phyloP scores from a whole-genome alignment of 140 eudicot genomes.

The Bidens hawaiensis region DNA sequence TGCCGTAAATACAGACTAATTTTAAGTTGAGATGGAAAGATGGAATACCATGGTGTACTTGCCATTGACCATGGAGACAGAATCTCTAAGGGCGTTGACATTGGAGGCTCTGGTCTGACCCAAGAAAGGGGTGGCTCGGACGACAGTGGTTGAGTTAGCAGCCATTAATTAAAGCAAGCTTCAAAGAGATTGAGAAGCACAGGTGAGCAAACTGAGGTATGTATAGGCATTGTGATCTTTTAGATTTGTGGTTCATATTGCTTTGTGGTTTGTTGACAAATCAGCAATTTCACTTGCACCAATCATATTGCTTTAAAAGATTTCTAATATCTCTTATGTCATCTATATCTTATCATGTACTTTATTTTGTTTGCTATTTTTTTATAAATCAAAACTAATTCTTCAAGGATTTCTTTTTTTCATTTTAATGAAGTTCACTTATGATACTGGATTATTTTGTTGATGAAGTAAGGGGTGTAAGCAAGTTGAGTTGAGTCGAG shows the following conservation, averaged over 20 bases:
- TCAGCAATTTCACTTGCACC: conserved; percentile 30
- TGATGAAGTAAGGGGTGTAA: no score
- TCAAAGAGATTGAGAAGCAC: conserved; percentile 4
- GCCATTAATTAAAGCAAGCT: conserved; percentile 23
- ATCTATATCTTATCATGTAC: conserved; percentile 17
- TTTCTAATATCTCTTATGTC: conserved; percentile 23
- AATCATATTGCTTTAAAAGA: conserved; percentile 21
- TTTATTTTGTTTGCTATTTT: not conserved
- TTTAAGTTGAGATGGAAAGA: not conserved
- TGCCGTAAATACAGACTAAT: no score
- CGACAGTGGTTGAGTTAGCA: conserved; percentile 45
- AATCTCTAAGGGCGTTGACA: conserved; percentile 52
- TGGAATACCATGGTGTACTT: conserved; percentile 49
- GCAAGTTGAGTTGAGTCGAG: conserved; percentile 11
- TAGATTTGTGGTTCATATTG: conserved; percentile 28
- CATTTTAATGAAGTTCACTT: no score
- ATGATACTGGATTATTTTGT: no score
- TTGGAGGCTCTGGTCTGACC: conserved; percentile 45
- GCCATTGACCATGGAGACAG: conserved; percentile 47
- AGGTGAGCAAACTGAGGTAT: conserved; percentile 16
- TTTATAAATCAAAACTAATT: not conserved
- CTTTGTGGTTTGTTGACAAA: conserved; percentile 25
- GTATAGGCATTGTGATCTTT: conserved; percentile 12
- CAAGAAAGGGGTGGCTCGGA: conserved; percentile 55
- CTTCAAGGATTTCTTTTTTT: no score